A percentile compares a stretch with the other conserved stretches of the same genome.
These are phyloP conservation scores for Candida piceae DNA, from an alignment of 805 yeast species.

Conservation along the genomic window DNA sequence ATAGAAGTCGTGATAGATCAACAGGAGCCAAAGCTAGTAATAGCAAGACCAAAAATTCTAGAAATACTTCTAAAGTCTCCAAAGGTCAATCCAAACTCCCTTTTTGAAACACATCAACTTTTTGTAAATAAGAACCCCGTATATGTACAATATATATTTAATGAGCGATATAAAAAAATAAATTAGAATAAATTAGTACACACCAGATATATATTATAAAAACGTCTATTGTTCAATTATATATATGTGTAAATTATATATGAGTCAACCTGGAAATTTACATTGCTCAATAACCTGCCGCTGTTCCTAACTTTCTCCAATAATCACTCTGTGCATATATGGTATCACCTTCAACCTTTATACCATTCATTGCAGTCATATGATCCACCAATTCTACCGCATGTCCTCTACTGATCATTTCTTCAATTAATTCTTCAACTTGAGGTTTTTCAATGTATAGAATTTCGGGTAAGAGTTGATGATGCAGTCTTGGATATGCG, in stretches of 20 bases:
- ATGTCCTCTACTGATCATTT: conserved; percentile 46
- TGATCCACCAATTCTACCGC: conserved; percentile 36
- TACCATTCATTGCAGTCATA: conserved; percentile 55
- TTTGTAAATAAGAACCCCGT: no score
- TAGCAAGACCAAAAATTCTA: no score
- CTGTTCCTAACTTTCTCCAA: conserved; percentile 82
- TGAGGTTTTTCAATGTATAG: conserved; percentile 56
- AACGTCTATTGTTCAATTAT: no score
- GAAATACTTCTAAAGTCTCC: background rate
- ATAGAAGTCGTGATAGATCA: background rate
- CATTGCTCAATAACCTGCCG: conserved; percentile 51
- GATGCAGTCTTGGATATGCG: conserved; percentile 81
- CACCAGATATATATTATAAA: no score
- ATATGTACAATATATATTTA: no score
- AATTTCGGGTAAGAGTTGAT: conserved; percentile 76
- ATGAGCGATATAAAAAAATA: no score
- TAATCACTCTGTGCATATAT: conserved; percentile 80
- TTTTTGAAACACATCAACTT: no score
- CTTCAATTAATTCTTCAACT: conserved; percentile 33
- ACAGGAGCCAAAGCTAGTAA: no score
- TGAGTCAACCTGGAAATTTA: no score
- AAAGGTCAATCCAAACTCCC: conserved; percentile 8
- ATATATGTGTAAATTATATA: no score
- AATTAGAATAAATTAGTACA: no score
- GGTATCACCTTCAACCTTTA: conserved; percentile 33